phyloP scores from a whole-genome alignment of 1,284 basidiomycete genomes.

The Boletus hoseneyae region DNA sequence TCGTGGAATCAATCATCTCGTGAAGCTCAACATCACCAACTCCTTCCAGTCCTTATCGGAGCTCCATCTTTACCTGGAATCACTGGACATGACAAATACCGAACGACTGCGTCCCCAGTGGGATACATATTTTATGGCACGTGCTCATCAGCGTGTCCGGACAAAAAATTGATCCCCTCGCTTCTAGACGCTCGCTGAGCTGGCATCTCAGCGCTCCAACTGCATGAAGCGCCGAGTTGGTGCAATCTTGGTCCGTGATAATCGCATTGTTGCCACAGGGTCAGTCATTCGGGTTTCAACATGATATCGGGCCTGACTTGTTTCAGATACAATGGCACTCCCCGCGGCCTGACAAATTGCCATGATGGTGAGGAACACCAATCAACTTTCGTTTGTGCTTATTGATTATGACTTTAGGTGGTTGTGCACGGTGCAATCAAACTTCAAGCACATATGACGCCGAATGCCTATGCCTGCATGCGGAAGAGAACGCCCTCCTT shows the following conservation, averaged over 20 bases:
- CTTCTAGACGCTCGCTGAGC: constrained; percentile 73
- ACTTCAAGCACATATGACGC: constrained; percentile 36
- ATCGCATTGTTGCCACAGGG: constrained; percentile 92
- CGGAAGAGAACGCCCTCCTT: constrained; percentile 96
- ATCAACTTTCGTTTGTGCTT: not conserved
- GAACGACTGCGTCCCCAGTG: constrained; percentile 82
- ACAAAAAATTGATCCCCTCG: constrained; percentile 5
- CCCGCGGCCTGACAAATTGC: constrained; percentile 85
- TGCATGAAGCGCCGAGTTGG: constrained; percentile 98
- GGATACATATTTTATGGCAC: constrained; percentile 95
- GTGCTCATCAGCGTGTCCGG: constrained; percentile 16
- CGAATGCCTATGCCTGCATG: constrained; percentile 94
- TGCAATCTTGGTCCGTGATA: constrained; percentile 84
- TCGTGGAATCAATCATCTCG: constrained; percentile 44
- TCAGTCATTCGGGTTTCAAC: constrained; percentile 30
- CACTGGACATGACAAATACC: constrained; percentile 65
- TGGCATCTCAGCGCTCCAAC: constrained; percentile 87
- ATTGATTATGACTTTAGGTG: constrained; percentile 40
- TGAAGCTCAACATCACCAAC: constrained; percentile 73
- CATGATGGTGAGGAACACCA: constrained; percentile 52
- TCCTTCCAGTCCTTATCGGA: constrained; percentile 53
- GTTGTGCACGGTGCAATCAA: constrained; percentile 77
- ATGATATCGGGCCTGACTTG: constrained; percentile 2
- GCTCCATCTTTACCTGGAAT: constrained; percentile 64
- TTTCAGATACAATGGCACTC: constrained; percentile 91